Base-by-base conservation (phyloP, 352 stramenopile species). In the Stramenopiles sp. region DNA sequence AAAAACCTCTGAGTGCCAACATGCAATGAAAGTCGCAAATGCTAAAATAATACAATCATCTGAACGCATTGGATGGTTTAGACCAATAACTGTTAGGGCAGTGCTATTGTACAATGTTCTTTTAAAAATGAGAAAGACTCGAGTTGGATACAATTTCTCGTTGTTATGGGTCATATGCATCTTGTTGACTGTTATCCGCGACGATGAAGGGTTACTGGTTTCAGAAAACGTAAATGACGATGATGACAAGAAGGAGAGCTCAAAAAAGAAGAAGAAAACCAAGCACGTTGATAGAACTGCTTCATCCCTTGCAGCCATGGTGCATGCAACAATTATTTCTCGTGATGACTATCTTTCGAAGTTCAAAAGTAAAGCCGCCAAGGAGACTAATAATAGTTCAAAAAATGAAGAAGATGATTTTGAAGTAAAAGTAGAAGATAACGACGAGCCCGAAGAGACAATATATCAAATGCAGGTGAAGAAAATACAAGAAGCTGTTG, bases 1-100 rank as follows among this genome's bases (percentile, higher is more conserved):
- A 81, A 98, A 98, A 83, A 95, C 96, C 8, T 93, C 94, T 0
- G 96, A 99, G 86, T 71, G 55, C 27, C 22, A 25, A 25, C 22
- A 27, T 27, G 22, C 22, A 71, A 71, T 71, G 27, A 71, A 71
- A 27, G 27, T 27, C 55, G 27, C 55, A 22, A 71, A 71, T 71
- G 27, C 22, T 27, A 71, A 71, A 71, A 22, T 22, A 25, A 22
- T 71, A 27, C 55, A 71, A 71, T 25, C 22, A 25, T 25, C 55
- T 22, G 55, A 71, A 71, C 27, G 55, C 55, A 71, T 71, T 27
- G 55, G 27, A 71, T 22, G 22, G 55, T 71, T 71, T 27, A 22
- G 55, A 27, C 55, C 55, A 25, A 25, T 71, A 27, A 27, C 55
- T 25, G 55, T 25, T 22, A 22, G 55, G 55, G 55, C 55, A 27